Evolutionary conservation across 2,329 filamentous ascomycete genomes (phyloP).

Genomic region (Blumeriella jaapii): DNA sequence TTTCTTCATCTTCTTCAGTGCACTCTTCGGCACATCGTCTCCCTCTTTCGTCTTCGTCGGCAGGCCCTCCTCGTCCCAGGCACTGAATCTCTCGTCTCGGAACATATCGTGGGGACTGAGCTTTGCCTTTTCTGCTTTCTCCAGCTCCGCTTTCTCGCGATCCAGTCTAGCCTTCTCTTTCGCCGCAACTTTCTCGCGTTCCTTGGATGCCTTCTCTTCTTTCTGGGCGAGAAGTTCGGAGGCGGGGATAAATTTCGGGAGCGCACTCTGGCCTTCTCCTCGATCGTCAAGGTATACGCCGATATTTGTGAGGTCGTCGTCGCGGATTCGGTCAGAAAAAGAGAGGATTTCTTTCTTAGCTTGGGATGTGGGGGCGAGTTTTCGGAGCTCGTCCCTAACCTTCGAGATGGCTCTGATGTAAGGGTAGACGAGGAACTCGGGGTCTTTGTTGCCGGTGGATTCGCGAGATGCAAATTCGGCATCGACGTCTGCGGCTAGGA

Average conservation of each 20-base stretch:
- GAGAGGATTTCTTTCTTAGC: conserved; percentile 61
- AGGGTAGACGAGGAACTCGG: conserved; percentile 41
- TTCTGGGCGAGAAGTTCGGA: conserved; percentile 43
- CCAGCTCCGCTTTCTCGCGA: conserved; percentile 38
- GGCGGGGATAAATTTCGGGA: conserved; percentile 55
- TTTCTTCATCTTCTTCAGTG: conserved; percentile 73
- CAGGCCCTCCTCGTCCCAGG: conserved; percentile 74
- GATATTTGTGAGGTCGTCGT: conserved; percentile 68
- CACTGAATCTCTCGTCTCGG: conserved; percentile 51
- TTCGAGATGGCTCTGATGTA: conserved; percentile 44
- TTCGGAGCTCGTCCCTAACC: conserved; percentile 50
- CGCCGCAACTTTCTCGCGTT: conserved; percentile 49
- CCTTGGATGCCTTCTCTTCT: conserved; percentile 47
- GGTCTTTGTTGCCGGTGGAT: conserved; percentile 36
- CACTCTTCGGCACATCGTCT: conserved; percentile 68
- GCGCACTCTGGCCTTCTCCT: conserved; percentile 50
- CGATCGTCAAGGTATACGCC: conserved; percentile 85
- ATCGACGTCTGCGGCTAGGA: conserved; percentile 35
- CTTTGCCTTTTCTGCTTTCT: conserved; percentile 47
- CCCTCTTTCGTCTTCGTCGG: conserved; percentile 69
- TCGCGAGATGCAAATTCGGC: conserved; percentile 37
- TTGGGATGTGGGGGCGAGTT: conserved; percentile 37
- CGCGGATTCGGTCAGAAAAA: conserved; percentile 71
- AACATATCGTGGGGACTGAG: conserved; percentile 44
- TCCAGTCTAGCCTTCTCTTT: conserved; percentile 40